Base-by-base conservation (phyloP, 2,329 filamentous ascomycete genomes). In the Pseudocercospora pini-densiflorae region DNA sequence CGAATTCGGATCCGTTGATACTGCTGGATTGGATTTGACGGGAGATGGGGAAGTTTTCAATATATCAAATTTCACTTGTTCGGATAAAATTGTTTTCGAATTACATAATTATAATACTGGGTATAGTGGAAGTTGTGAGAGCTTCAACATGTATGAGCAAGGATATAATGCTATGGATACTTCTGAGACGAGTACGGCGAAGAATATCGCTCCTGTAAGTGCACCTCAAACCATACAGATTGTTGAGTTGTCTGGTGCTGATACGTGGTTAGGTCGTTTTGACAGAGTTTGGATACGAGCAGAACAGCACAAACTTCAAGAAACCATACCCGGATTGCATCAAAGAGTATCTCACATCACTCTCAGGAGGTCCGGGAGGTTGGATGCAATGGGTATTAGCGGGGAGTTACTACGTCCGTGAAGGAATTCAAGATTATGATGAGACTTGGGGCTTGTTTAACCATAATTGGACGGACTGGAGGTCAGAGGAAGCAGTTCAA, bases 91-190 rank as follows among this genome's bases (percentile, higher is more conserved):
- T 0, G 86, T 87, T 7, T 80, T 88, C 2, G 87, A 89, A 75
- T 79, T 89, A 9, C 87, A 89, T 80, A 88, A 87, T 77, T 89
- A 89, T 75, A 86, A 81, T 68, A 72, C 75, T n/a, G 81, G 27
- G 6, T 64, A 16, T 0, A 65, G 82, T 2, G 80, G 75, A 0
- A 82, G 79, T 71, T 89, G 87, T 74, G 73, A 8, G 77, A 77
- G 8, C 79, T 88, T 12, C 76, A 80, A 67, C 75, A 77, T 59
- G 82, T 81, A 83, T 75, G 79, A 78, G 61, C 81, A 82, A 65
- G 87, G 86, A 0, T 89, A 87, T 78, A 79, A 84, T 70, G 85
- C 85, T 1, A 80, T 86, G 76, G 79, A 82, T 68, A 66, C 77
- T 0, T 72, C 75, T 4, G 16, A 31, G 12, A 61, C 51, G 5